Base-by-base conservation (phyloP, 208 protist species). In the Acanthamoeba sp. region DNA sequence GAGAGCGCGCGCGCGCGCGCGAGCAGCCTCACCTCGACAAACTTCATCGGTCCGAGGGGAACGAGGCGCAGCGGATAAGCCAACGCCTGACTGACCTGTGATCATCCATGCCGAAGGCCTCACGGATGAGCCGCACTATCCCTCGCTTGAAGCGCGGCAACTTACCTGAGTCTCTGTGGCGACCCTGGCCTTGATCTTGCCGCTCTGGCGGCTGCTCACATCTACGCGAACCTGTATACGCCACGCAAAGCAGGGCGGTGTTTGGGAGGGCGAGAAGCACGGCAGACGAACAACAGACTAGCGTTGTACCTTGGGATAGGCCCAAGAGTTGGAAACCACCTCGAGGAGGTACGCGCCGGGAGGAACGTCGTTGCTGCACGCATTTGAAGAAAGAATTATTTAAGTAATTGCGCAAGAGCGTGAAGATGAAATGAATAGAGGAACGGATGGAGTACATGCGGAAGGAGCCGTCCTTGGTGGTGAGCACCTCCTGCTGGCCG, bases 331-430 rank as follows among this genome's bases (percentile, higher is more conserved):
- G 42, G 78, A 87, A 6, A 87, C 38, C 16, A 87, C 78, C 42
- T 87, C 78, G 22, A 87, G 78, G 7, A 87, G 78, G n/a, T 87
- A 87, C 10, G 78, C 78, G 18, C 78, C 78, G 18, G 42, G 27
- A 32, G 78, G 78, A 14, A 87, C 42, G 78, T 87, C 78, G 14
- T 87, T 87, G 38, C 78, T 87, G 78, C 32, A 42, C 34, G 10
- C n/a, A 71, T 22, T 27, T 22, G 22, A 12, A 62, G 29, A 3
- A 69, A 4, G 4, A 16, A 24, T 32, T 34, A 4, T 3, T 69
- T 20, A 69, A 69, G 5, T 27, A 69, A 69, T 34, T 69, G 29
- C 29, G 12, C 22, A 62, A 62, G 22, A 62, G 12, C 12, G 12
- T 62, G 12, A 62, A 62, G 22, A 62, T 62, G 29, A 69, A 69